A percentile compares a stretch with the other conserved stretches of the same genome.
Evolutionary conservation across 2,329 filamentous ascomycete species (phyloP).

Genomic region (Hymenoscyphus occultus): DNA sequence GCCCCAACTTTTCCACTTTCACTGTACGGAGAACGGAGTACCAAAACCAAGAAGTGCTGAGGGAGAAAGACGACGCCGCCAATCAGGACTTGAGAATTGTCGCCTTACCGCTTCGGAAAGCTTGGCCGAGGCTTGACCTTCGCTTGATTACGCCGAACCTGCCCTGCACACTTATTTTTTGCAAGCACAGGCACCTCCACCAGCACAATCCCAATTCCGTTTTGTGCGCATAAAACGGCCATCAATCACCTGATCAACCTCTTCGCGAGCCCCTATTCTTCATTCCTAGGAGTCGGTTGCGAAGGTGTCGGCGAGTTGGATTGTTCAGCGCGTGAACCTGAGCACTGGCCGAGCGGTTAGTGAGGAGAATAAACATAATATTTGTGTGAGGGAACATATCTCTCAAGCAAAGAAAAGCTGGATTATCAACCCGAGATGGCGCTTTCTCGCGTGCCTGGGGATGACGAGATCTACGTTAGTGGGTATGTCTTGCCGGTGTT

Average conservation of each 20-base stretch:
- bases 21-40: not conserved
- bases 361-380: not conserved
- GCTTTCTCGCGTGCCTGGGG: conserved; percentile 65
- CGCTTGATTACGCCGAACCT: conserved; percentile 1
- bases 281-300: not conserved
- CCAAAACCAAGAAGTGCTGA: not conserved
- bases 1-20: not conserved
- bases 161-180: conserved; percentile 1
- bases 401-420: conserved; percentile 17
- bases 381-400: conserved; percentile 1
- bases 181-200: not conserved
- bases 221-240: not conserved
- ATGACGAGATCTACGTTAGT: conserved; percentile 72
- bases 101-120: not conserved
- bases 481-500: conserved; percentile 53
- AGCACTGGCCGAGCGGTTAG: conserved; percentile 7
- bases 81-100: conserved; percentile 1
- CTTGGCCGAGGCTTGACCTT: not conserved
- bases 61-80: not conserved
- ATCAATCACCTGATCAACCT: conserved; percentile 7
- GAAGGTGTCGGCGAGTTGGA: not conserved
- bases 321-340: not conserved
- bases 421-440: conserved; percentile 46
- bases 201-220: not conserved
- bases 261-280: not conserved